phyloP scores from a whole-genome alignment of 75 land plant species.

The Pseudotsuga menziesii region DNA sequence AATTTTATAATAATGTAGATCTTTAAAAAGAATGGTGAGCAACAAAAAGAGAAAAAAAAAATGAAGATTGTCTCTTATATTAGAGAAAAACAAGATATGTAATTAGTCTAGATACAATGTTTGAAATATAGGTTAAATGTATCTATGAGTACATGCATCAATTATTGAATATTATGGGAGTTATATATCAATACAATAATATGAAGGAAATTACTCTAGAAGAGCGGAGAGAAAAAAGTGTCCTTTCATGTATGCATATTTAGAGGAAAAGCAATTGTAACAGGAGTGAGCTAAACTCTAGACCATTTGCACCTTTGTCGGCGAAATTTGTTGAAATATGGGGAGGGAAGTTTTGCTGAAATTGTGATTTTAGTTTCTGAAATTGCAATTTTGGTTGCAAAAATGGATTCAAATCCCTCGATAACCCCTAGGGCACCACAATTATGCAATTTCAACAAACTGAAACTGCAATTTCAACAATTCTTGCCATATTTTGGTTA shows the following conservation, averaged over 20 bases:
- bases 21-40: constrained; percentile 74
- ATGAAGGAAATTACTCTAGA: constrained; percentile 60
- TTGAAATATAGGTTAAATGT: constrained; percentile 94
- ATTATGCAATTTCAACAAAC: no score
- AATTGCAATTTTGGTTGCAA: no score
- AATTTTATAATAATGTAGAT: constrained; percentile 81
- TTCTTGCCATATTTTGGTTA: no score
- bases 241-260: constrained; percentile 87
- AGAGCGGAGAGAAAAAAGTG: constrained; percentile 63
- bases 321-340: no score
- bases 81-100: constrained; percentile 77
- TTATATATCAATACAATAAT: constrained; percentile 90
- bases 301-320: no score
- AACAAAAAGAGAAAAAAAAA: constrained; percentile 74
- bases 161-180: constrained; percentile 81
- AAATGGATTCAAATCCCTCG: no score
- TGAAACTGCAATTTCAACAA: no score
- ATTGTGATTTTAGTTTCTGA: no score
- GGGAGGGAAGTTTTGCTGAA: no score
- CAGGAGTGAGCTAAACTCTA: no score
- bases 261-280: constrained; percentile 99
- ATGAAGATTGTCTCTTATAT: constrained; percentile 68
- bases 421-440: no score
- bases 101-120: constrained; percentile 88
- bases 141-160: constrained; percentile 98